Evolutionary conservation across 176 grass and related monocot species (phyloP).

Genomic region (Lolium perenne): DNA sequence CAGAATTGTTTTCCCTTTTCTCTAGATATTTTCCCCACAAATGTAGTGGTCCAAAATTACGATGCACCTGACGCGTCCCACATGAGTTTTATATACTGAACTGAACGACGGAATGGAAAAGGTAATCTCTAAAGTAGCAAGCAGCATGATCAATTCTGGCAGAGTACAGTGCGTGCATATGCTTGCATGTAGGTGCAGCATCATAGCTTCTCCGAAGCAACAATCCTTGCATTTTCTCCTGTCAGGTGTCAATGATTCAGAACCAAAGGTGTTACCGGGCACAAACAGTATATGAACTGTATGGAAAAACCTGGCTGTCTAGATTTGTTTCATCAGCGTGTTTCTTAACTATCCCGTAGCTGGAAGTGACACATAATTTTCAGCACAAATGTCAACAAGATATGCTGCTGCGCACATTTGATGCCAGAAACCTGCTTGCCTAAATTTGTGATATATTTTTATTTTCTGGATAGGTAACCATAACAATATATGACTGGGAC

Average conservation of each 20-base stretch:
- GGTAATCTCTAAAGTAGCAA: constrained; percentile 22
- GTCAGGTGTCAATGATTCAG: constrained; percentile 32
- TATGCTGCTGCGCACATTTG: neutral
- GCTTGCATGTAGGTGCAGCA: constrained; percentile 18
- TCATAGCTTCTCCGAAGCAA: constrained; percentile 22
- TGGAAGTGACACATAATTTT: neutral
- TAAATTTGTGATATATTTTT: constrained; percentile 2
- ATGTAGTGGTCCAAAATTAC: constrained; percentile 41
- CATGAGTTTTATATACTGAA: constrained; percentile 16
- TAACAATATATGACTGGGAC: constrained; percentile 96
- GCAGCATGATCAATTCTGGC: constrained; percentile 21
- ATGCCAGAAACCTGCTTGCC: constrained; percentile 12
- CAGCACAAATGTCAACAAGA: neutral
- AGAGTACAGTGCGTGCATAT: constrained; percentile 29
- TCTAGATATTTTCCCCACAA: neutral
- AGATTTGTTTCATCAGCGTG: neutral
- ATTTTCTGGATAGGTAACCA: constrained; percentile 49
- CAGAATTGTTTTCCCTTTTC: neutral
- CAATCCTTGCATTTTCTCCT: neutral
- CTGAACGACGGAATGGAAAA: constrained; percentile 22
- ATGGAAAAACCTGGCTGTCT: neutral
- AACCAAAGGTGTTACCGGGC: constrained; percentile 20
- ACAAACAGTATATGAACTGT: neutral
- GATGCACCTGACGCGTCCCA: neutral
- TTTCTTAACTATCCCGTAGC: neutral